Base-by-base conservation (phyloP, 108 stramenopile species). In the Nitzschia sp. region DNA sequence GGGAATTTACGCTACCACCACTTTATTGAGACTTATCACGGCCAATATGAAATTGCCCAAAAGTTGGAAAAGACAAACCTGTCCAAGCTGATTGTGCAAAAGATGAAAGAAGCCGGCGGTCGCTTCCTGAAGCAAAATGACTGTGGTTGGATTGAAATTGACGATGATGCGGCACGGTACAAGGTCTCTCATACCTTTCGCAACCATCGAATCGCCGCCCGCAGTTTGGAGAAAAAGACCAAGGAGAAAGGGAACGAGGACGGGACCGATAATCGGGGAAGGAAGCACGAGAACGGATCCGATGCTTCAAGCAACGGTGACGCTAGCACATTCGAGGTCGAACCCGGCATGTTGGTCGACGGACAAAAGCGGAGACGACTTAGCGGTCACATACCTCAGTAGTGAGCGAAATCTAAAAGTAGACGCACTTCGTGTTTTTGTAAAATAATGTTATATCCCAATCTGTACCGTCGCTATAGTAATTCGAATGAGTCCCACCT, bases 81-180 rank as follows among this genome's bases (percentile, higher is more conserved):
- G 22, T 58, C 78, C 32, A 67, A 68, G 32, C 34, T 32, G 11
- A 69, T 79, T 28, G 72, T 79, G 13, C 28, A 66, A 19, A 58
- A 32, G 33, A 34, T 58, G 32, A 59, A 59, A 22, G 36, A 69
- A 22, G 57, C 19, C 35, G 53, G 53, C 3, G 81, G 81, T 15
- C 63, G 69, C 8, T 82, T 82, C 36, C 61, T 82, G 11, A 71
- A 75, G 58, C 50, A 71, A 58, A 63, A 76, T 35, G 63, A 58
- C 3, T 44, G 9, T 25, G 75, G 68, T 25, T 76, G 75, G 75
- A 25, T 62, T 4, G 62, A 63, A 19, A 66, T 76, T 22, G 52
- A 62, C 15, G 63, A 69, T 53, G 75, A 76, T 16, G 68, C 44
- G 1, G 68, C 75, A 5, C 23, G 68, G 8, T 32, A 34, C 47